phyloP scores from a whole-genome alignment of 163 green algal genomes.

The Chlorella variabilis region DNA sequence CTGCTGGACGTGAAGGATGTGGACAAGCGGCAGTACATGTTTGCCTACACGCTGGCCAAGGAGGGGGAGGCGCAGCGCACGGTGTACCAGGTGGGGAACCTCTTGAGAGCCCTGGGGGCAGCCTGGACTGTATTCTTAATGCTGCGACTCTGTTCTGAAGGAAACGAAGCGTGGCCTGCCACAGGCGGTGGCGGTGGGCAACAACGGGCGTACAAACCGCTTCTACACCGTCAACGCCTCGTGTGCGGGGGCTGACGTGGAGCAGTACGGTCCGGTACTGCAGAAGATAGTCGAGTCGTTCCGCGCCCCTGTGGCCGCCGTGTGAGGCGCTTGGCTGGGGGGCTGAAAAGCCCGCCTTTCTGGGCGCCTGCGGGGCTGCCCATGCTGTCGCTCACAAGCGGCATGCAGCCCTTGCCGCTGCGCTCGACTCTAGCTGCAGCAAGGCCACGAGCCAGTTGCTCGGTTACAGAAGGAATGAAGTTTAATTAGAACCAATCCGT shows the following conservation, averaged over 20 bases:
- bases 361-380: too few relatives aligned
- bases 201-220: slow-evolving; percentile 43
- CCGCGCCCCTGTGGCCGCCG: neutral
- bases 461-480: neutral
- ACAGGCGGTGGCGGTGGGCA: slow-evolving; percentile 52
- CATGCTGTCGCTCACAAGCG: too few relatives aligned
- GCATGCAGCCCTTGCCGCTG: too few relatives aligned
- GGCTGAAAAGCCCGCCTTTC: too few relatives aligned
- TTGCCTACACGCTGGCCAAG: slow-evolving; percentile 73
- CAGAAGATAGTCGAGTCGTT: slow-evolving; percentile 12
- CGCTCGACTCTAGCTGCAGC: too few relatives aligned
- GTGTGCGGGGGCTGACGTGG: slow-evolving; percentile 12
- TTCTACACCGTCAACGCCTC: slow-evolving; percentile 48
- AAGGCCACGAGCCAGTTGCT: too few relatives aligned
- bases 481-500: neutral
- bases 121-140: too few relatives aligned
- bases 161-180: too few relatives aligned
- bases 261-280: slow-evolving; percentile 21
- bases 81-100: too few relatives aligned
- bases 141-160: too few relatives aligned
- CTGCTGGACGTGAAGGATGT: slow-evolving; percentile 67
- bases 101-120: too few relatives aligned
- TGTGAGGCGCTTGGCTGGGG: neutral
- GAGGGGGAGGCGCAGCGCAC: slow-evolving; percentile 45
- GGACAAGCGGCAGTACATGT: slow-evolving; percentile 53